Evolutionary conservation across 306 rosid species (phyloP).

Genomic region (Urtica urens): DNA sequence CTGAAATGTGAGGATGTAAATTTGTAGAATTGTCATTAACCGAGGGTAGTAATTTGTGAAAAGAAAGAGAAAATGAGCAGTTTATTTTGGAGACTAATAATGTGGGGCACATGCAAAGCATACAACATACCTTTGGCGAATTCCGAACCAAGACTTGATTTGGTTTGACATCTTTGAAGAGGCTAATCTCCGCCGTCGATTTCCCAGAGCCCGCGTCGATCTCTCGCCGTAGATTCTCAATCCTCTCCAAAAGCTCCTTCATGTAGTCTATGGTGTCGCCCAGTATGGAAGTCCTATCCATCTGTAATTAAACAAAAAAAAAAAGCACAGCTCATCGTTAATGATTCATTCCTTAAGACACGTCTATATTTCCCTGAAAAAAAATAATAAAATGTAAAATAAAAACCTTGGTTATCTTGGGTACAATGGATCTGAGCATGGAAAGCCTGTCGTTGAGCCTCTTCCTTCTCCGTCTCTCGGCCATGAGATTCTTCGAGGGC

Average conservation of each 20-base stretch:
- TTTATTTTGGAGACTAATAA: neutral
- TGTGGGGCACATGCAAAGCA: neutral
- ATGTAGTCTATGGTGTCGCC: constrained; percentile 93
- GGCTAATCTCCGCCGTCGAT: constrained; percentile 15
- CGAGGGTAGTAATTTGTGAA: neutral
- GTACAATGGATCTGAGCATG: constrained; percentile 92
- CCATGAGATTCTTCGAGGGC: constrained; percentile 96
- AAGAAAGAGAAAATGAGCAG: neutral
- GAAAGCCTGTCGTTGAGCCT: constrained; percentile 79
- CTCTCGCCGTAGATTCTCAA: constrained; percentile 51
- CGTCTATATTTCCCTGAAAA: no score
- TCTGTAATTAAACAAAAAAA: constrained; percentile 23
- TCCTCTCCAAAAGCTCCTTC: constrained; percentile 79
- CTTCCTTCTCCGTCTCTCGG: constrained; percentile 84
- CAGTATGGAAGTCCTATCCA: constrained; percentile 94
- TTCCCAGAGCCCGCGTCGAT: constrained; percentile 33
- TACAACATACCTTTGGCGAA: constrained; percentile 57
- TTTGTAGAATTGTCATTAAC: no score
- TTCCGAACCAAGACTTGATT: constrained; percentile 57
- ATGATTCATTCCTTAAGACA: neutral
- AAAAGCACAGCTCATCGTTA: neutral
- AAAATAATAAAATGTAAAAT: neutral
- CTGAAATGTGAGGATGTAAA: no score
- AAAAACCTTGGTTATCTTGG: constrained; percentile 88
- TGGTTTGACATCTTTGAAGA: constrained; percentile 47